phyloP scores from a whole-genome alignment of 331 rosid genomes.

The Ulmus americana region DNA sequence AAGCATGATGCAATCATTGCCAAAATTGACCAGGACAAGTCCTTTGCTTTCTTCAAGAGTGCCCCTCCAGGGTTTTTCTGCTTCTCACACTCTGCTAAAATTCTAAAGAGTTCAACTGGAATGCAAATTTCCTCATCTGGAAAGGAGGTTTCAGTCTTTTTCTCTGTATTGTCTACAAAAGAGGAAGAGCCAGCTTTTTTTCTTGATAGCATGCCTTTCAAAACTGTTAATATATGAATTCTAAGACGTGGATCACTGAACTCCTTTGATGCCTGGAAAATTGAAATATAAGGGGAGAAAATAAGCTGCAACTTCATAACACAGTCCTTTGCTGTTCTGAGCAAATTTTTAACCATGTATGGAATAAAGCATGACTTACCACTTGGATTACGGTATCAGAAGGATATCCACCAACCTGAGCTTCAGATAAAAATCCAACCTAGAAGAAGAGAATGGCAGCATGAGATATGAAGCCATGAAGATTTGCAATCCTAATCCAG shows the following conservation, averaged over 20 bases:
- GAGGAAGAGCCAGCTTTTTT: constrained; percentile 62
- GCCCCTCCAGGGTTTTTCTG: constrained; percentile 68
- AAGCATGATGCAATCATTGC: constrained; percentile 97
- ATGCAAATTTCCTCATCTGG: constrained; percentile 51
- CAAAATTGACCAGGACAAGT: constrained; percentile 89
- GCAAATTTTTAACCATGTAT: constrained; percentile 1
- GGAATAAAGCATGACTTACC: constrained; percentile 38
- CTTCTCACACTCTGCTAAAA: constrained; percentile 82
- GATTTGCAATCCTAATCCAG: constrained; percentile 8
- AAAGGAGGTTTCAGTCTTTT: constrained; percentile 46
- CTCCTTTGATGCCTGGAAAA: constrained; percentile 86
- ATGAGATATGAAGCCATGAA: constrained; percentile 12
- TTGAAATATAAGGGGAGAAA: constrained; percentile 15
- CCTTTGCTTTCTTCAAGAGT: constrained; percentile 82
- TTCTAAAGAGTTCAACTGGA: constrained; percentile 85
- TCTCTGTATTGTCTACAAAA: constrained; percentile 45
- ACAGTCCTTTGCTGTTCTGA: background rate
- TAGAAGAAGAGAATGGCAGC: constrained; percentile 30
- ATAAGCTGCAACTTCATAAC: constrained; percentile 20
- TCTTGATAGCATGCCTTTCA: constrained; percentile 71
- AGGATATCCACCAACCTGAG: constrained; percentile 83
- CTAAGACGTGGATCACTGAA: constrained; percentile 78
- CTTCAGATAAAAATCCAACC: constrained; percentile 93
- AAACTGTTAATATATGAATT: constrained; percentile 75
- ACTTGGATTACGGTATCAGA: constrained; percentile 64